A percentile compares a stretch with the other conserved stretches of the same genome.
These are phyloP conservation scores for Trichocladium antarcticum DNA, from an alignment of 495 filamentous ascomycete species.

Conservation along the genomic window DNA sequence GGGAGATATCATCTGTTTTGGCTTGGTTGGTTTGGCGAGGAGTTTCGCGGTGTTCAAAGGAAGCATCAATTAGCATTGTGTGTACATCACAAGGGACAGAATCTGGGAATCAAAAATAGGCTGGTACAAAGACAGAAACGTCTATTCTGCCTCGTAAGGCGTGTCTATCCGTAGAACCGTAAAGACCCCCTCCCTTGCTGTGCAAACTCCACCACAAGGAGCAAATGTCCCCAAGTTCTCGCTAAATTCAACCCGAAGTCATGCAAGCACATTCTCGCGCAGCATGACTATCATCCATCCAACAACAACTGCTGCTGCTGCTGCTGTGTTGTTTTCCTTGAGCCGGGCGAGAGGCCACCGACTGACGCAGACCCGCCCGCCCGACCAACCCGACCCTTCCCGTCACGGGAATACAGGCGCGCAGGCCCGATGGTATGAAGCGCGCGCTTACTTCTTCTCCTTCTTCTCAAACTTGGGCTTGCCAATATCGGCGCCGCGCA, in stretches of 20 bases:
- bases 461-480: conserved; percentile 65
- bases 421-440: too few species aligned
- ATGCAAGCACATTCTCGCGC: neutral
- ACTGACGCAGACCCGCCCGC: too few species aligned
- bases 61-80: neutral
- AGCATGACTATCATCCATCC: neutral
- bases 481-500: conserved; percentile 68
- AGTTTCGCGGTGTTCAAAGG: too few species aligned
- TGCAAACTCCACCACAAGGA: conserved; percentile 6
- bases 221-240: conserved; percentile 1
- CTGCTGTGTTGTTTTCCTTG: neutral
- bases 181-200: conserved; percentile 1
- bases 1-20: neutral
- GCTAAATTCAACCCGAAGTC: conserved; percentile 7
- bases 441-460: conserved; percentile 35
- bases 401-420: neutral
- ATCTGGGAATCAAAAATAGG: neutral
- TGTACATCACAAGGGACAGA: too few species aligned
- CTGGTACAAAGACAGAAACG: conserved; percentile 4
- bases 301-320: neutral
- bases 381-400: neutral
- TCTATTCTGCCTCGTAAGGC: conserved; percentile 9
- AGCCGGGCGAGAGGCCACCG: too few species aligned
- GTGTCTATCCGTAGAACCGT: conserved; percentile 5
- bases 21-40: neutral